Conservation (phyloP, 768 basidiomycete genomes). For the Nevesoporus exiguus region DNA sequence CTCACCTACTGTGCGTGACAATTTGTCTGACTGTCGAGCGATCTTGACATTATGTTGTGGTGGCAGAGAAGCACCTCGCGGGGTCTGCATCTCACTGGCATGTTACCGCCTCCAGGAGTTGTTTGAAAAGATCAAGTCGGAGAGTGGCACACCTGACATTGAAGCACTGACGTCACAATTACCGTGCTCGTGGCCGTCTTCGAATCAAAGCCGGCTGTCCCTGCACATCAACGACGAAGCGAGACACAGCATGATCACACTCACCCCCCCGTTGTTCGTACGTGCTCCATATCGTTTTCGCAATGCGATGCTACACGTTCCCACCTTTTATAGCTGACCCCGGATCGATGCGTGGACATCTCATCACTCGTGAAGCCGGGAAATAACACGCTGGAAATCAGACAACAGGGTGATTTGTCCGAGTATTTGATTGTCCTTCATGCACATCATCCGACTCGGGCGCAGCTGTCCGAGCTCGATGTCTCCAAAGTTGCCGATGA, state of each 20-base stretch:
- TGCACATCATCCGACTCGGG: conserved; percentile 46
- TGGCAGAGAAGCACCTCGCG: conserved; percentile 32
- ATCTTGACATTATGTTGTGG: not conserved
- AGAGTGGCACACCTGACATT: conserved; percentile 14
- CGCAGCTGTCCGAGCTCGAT: conserved; percentile 37
- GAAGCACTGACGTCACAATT: conserved; percentile 23
- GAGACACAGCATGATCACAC: conserved; percentile 14
- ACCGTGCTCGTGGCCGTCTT: conserved; percentile 44
- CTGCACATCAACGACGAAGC: conserved; percentile 9
- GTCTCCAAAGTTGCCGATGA: conserved; percentile 11
- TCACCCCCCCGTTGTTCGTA: conserved; percentile 33
- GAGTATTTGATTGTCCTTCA: conserved; percentile 45
- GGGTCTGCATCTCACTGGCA: conserved; percentile 44
- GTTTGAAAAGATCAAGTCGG: conserved; percentile 13
- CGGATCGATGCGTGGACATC: conserved; percentile 50
- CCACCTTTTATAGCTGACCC: conserved; percentile 36
- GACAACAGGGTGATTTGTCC: conserved; percentile 42
- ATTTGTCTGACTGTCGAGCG: not conserved
- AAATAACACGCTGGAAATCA: conserved; percentile 41
- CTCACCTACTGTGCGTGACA: conserved; percentile 30
- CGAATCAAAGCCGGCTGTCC: conserved; percentile 21
- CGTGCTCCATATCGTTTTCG: conserved; percentile 26
- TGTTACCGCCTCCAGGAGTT: conserved; percentile 38
- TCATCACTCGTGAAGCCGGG: conserved; percentile 43
- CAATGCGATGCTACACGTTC: not conserved